A percentile compares a stretch with the other conserved stretches of the same genome.
phyloP scores from a whole-genome alignment of 164 flowering plant species.

The Kingdonia uniflora region DNA sequence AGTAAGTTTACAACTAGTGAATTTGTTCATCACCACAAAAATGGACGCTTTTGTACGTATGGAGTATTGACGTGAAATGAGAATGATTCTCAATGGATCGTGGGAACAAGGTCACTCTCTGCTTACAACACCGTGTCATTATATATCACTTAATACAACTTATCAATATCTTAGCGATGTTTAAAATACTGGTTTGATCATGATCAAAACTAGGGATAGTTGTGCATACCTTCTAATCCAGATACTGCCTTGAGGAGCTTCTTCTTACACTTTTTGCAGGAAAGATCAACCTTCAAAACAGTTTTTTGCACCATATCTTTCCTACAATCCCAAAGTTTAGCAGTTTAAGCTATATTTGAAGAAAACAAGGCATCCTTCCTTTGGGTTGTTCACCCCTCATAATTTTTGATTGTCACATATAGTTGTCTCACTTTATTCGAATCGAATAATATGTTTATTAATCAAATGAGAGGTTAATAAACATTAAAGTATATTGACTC shows the following conservation, averaged over 20 bases:
- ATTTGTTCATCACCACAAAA: no score
- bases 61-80: no score
- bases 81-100: no score
- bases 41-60: no score
- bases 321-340: not conserved
- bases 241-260: conserved; percentile 47
- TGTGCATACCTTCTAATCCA: conserved; percentile 36
- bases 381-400: conserved; percentile 19
- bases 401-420: conserved; percentile 3
- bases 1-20: no score
- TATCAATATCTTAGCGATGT: no score
- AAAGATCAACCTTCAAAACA: conserved; percentile 51
- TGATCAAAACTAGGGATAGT: no score
- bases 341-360: not conserved
- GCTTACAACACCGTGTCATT: no score
- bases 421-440: conserved; percentile 4
- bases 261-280: conserved; percentile 56
- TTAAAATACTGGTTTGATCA: no score
- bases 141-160: no score
- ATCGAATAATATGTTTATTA: conserved; percentile 1
- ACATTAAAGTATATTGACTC: not conserved
- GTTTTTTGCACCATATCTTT: conserved; percentile 40
- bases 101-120: no score
- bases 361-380: conserved; percentile 2
- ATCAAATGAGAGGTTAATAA: no score